A percentile compares a stretch with the other conserved stretches of the same genome.
Conservation (phyloP, 768 basidiomycete species). For the Phlegmacium glaucopus region DNA sequence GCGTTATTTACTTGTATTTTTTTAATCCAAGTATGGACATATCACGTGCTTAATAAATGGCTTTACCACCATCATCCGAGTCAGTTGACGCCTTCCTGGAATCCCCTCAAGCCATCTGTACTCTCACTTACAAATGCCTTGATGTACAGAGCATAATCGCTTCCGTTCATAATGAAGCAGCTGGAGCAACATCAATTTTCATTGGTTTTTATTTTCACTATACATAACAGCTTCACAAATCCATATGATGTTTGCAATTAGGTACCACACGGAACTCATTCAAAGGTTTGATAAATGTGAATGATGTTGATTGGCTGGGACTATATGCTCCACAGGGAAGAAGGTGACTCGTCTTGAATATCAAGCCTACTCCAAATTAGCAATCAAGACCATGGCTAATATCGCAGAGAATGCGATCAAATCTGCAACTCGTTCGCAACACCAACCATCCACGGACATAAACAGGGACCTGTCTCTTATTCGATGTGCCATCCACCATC, state of each 20-base stretch:
- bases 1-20: slow-evolving; percentile 1
- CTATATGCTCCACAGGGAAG: slow-evolving; percentile 44
- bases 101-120: slow-evolving; percentile 46
- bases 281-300: slow-evolving; percentile 47
- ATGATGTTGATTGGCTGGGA: background rate
- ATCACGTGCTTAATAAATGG: slow-evolving; percentile 6
- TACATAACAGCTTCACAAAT: background rate
- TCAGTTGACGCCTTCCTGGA: slow-evolving; percentile 42
- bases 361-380: slow-evolving; percentile 78
- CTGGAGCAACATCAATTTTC: slow-evolving; percentile 75
- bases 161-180: slow-evolving; percentile 58
- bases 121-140: slow-evolving; percentile 57
- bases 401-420: slow-evolving; percentile 49
- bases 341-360: slow-evolving; percentile 73
- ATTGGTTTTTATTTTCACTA: slow-evolving; percentile 43
- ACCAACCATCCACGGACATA: slow-evolving; percentile 27
- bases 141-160: slow-evolving; percentile 54
- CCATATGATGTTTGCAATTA: slow-evolving; percentile 12
- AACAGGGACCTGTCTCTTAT: slow-evolving; percentile 37
- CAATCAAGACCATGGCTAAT: slow-evolving; percentile 70
- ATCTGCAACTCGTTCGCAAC: slow-evolving; percentile 40
- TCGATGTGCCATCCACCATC: slow-evolving; percentile 67
- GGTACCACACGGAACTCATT: slow-evolving; percentile 82
- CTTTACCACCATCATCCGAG: slow-evolving; percentile 24
- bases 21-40: slow-evolving; percentile 2